Evolutionary conservation across 352 stramenopile species (phyloP).

Genomic region (Globisporangium apiculatum): DNA sequence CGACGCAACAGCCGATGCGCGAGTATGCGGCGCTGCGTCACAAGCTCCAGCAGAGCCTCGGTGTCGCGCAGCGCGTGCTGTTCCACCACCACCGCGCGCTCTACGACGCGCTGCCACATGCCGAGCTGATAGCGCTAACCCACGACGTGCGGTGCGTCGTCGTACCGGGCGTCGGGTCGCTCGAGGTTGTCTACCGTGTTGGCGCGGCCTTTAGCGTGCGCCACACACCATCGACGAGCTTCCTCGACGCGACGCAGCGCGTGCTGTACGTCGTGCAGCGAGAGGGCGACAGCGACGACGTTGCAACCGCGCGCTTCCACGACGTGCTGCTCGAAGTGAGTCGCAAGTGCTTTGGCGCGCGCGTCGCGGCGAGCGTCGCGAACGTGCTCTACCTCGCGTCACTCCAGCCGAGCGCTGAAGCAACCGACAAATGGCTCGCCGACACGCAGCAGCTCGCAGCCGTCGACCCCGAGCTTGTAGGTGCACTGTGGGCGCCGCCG

Average conservation of each 20-base stretch:
- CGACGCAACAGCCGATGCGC: slow-evolving; percentile 8
- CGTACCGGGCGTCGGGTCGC: slow-evolving; percentile 30
- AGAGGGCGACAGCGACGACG: slow-evolving; percentile 21
- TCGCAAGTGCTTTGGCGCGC: slow-evolving; percentile 40
- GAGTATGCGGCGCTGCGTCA: slow-evolving; percentile 23
- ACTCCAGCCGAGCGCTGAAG: slow-evolving; percentile 27
- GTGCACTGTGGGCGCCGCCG: slow-evolving; percentile 24
- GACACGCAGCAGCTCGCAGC: slow-evolving; percentile 47
- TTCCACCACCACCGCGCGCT: slow-evolving; percentile 30
- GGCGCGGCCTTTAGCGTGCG: slow-evolving; percentile 29
- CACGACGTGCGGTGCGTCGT: slow-evolving; percentile 27
- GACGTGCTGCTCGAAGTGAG: slow-evolving; percentile 49
- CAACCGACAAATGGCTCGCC: slow-evolving; percentile 52
- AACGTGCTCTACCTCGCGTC: slow-evolving; percentile 73
- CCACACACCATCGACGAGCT: slow-evolving; percentile 24
- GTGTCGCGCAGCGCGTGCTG: slow-evolving; percentile 46
- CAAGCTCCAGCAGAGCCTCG: slow-evolving; percentile 18
- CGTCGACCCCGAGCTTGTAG: slow-evolving; percentile 24
- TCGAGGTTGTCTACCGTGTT: slow-evolving; percentile 53
- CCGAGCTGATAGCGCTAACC: slow-evolving; percentile 19
- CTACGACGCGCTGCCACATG: slow-evolving; percentile 39
- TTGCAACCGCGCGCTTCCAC: slow-evolving; percentile 22
- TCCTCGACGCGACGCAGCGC: slow-evolving; percentile 28
- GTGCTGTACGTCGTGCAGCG: slow-evolving; percentile 31
- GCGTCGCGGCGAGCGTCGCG: slow-evolving; percentile 40